phyloP scores from a whole-genome alignment of 768 basidiomycete genomes.

The Auriculariales sp. region DNA sequence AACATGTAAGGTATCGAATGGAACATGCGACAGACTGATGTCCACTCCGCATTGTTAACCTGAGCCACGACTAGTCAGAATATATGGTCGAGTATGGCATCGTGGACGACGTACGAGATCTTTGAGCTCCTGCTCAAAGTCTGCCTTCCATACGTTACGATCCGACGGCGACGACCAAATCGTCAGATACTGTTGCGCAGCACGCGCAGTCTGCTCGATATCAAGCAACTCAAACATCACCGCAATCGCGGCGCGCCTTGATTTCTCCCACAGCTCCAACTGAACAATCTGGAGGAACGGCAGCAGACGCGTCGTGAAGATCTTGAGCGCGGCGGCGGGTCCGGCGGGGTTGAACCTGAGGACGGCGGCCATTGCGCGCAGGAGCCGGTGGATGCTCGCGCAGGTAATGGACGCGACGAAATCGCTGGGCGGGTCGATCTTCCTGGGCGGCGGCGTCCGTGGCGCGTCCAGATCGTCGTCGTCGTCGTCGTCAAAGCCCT shows the following conservation, averaged over 20 bases:
- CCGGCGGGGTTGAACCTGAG: slow-evolving; percentile 10
- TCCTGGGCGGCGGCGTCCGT: slow-evolving; percentile 14
- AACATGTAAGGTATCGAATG: slow-evolving; percentile 3
- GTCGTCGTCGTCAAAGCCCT: background rate
- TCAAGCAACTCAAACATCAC: slow-evolving; percentile 27
- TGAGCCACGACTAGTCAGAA: no score
- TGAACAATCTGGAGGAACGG: slow-evolving; percentile 31
- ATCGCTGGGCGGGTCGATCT: no score
- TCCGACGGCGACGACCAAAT: no score
- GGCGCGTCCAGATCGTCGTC: slow-evolving; percentile 36
- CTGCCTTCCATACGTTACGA: slow-evolving; percentile 25
- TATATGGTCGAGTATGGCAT: no score
- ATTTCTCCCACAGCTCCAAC: slow-evolving; percentile 17
- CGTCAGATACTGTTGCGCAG: slow-evolving; percentile 26
- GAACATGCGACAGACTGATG: slow-evolving; percentile 5
- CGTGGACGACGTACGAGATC: slow-evolving; percentile 32
- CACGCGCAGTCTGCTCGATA: slow-evolving; percentile 2
- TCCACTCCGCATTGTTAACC: slow-evolving; percentile 7
- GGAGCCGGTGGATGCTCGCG: slow-evolving; percentile 31
- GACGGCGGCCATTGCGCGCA: slow-evolving; percentile 18
- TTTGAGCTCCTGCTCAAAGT: slow-evolving; percentile 25
- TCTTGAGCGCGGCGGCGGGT: slow-evolving; percentile 16
- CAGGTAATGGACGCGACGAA: slow-evolving; percentile 31
- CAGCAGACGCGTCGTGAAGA: slow-evolving; percentile 32
- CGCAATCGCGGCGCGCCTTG: slow-evolving; percentile 24